Conservation (phyloP, 2,329 filamentous ascomycete species). For the Sordariomycetes sp. region DNA sequence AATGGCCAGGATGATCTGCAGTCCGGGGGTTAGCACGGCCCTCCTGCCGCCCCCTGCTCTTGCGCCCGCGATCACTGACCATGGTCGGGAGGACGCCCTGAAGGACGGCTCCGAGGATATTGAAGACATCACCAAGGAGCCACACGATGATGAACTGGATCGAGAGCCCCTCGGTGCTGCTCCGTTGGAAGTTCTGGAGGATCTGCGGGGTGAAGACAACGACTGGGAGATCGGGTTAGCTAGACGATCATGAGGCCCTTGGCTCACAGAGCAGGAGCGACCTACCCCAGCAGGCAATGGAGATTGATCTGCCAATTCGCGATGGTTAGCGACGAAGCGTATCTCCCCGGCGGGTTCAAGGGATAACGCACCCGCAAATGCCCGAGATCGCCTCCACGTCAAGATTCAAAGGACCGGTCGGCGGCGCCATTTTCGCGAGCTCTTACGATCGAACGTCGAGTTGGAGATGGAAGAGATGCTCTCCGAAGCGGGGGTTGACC, state of each 20-base stretch:
- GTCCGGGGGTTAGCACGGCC: not conserved
- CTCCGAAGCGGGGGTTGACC: not conserved
- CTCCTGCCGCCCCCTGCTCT: not conserved
- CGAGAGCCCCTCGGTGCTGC: conserved; percentile 78
- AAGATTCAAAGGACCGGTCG: conserved; percentile 51
- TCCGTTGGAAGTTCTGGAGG: conserved; percentile 81
- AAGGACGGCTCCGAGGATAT: conserved; percentile 83
- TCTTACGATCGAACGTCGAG: not conserved
- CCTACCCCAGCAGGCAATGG: conserved; percentile 78
- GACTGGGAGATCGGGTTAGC: conserved; percentile 31
- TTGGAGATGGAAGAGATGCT: not conserved
- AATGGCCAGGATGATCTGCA: conserved; percentile 72
- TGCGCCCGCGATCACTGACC: conserved; percentile 30
- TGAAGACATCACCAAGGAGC: conserved; percentile 92
- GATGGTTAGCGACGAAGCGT: conserved; percentile 4
- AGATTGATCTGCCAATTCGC: conserved; percentile 60
- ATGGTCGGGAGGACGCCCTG: conserved; percentile 92
- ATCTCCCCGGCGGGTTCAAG: not conserved
- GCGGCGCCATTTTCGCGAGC: conserved; percentile 35
- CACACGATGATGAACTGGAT: conserved; percentile 89
- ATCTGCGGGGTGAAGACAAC: conserved; percentile 97
- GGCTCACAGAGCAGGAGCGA: not conserved
- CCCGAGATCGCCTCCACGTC: conserved; percentile 87
- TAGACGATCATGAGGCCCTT: not conserved
- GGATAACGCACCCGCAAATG: conserved; percentile 61